Evolutionary conservation across 768 basidiomycete species (phyloP).

Genomic region (Leucocoprinus birnbaumii): DNA sequence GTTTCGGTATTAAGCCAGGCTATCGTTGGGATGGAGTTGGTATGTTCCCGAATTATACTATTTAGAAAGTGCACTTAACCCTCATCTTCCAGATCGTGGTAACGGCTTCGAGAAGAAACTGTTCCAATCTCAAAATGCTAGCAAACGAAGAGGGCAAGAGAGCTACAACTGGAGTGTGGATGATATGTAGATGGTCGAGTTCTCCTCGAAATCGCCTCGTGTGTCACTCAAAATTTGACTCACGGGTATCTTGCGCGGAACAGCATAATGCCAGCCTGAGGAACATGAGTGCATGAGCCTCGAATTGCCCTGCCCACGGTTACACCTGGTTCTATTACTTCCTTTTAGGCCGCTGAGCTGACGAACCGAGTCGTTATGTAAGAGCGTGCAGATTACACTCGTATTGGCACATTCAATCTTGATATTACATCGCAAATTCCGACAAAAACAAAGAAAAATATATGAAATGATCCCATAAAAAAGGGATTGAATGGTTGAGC

Average conservation of each 20-base stretch:
- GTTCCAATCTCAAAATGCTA: slow-evolving; percentile 81
- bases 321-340: no score
- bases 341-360: no score
- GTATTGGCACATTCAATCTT: slow-evolving; percentile 8
- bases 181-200: slow-evolving; percentile 66
- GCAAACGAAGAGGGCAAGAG: slow-evolving; percentile 65
- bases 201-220: not conserved
- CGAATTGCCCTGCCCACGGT: no score
- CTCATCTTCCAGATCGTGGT: slow-evolving; percentile 60
- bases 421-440: slow-evolving; percentile 3
- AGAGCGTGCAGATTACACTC: not conserved
- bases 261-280: no score
- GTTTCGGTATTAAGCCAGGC: slow-evolving; percentile 93
- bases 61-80: not conserved
- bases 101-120: slow-evolving; percentile 94
- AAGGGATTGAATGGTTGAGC: not conserved
- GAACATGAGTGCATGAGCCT: no score
- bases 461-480: not conserved
- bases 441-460: not conserved
- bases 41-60: slow-evolving; percentile 30
- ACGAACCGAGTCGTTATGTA: no score
- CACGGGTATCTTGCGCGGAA: no score
- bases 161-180: slow-evolving; percentile 87
- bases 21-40: slow-evolving; percentile 99
- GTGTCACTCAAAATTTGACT: no score